These are phyloP conservation scores for Beta macrorhiza DNA, from an alignment of 179 eudicot genomes.

Conservation along the genomic window DNA sequence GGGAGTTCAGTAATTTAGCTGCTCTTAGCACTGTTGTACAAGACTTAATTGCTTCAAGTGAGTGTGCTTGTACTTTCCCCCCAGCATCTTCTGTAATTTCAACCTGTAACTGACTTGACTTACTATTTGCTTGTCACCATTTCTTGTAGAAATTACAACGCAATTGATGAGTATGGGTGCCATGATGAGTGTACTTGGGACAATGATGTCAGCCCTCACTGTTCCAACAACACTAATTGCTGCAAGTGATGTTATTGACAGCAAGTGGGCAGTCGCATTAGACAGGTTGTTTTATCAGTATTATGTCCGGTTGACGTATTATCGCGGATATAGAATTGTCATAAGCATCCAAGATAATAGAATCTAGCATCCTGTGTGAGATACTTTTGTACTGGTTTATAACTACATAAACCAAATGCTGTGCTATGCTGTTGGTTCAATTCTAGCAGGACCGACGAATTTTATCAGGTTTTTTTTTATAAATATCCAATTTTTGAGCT, in stretches of 20 bases:
- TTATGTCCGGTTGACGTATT: not conserved
- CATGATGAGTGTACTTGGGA: constrained; percentile 68
- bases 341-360: no score
- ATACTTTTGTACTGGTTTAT: not conserved
- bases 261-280: constrained; percentile 77
- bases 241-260: constrained; percentile 68
- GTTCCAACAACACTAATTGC: constrained; percentile 63
- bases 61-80: not conserved
- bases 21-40: constrained; percentile 76
- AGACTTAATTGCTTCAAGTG: constrained; percentile 87
- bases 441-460: not conserved
- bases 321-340: no score
- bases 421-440: not conserved
- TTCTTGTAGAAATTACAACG: constrained; percentile 53
- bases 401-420: not conserved
- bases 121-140: constrained; percentile 17
- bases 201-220: constrained; percentile 59
- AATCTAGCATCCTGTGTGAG: not conserved
- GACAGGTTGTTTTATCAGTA: constrained; percentile 54
- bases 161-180: constrained; percentile 72
- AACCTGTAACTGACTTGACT: not conserved
- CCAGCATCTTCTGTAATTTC: not conserved
- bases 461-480: not conserved
- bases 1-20: constrained; percentile 79
- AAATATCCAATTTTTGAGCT: no score